A percentile compares a stretch with the other conserved stretches of the same genome.
Evolutionary conservation across 2,329 filamentous ascomycete species (phyloP).

Genomic region (Dryadomyces quercivorus): DNA sequence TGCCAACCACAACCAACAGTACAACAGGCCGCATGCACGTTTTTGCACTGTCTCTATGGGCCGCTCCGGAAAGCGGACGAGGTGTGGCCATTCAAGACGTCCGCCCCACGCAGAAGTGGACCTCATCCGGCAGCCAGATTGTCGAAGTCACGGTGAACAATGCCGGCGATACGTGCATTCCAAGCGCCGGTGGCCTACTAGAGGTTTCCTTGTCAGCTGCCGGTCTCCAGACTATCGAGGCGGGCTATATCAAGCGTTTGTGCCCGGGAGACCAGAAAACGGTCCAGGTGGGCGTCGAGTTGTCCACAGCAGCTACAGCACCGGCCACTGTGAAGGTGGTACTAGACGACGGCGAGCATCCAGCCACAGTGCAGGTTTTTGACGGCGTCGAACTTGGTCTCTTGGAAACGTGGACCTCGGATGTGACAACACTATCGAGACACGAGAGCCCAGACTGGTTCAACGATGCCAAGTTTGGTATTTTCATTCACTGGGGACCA

Average conservation of each 20-base stretch:
- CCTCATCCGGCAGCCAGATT: conserved; percentile 20
- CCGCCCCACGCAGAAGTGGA: conserved; percentile 30
- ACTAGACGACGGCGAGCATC: neutral
- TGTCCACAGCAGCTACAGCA: neutral
- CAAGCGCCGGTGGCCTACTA: conserved; percentile 2
- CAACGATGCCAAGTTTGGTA: conserved; percentile 42
- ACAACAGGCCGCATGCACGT: conserved; percentile 22
- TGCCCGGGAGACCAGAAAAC: conserved; percentile 30
- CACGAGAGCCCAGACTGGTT: conserved; percentile 40
- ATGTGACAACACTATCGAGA: conserved; percentile 20
- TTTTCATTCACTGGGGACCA: conserved; percentile 48
- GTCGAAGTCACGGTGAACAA: conserved; percentile 29
- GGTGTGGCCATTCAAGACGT: conserved; percentile 24
- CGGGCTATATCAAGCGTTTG: conserved; percentile 24
- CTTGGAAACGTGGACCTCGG: neutral
- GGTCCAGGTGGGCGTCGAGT: conserved; percentile 13
- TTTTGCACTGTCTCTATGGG: conserved; percentile 27
- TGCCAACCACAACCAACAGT: conserved; percentile 20
- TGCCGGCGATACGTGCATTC: conserved; percentile 22
- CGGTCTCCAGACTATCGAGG: conserved; percentile 31
- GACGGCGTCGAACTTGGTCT: neutral
- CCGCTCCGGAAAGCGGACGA: neutral
- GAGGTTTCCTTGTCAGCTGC: conserved; percentile 19
- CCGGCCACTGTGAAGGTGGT: neutral
- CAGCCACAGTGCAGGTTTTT: neutral